These are phyloP conservation scores for Trichosporon sp. DNA, from an alignment of 1,284 basidiomycete species.

Conservation along the genomic window DNA sequence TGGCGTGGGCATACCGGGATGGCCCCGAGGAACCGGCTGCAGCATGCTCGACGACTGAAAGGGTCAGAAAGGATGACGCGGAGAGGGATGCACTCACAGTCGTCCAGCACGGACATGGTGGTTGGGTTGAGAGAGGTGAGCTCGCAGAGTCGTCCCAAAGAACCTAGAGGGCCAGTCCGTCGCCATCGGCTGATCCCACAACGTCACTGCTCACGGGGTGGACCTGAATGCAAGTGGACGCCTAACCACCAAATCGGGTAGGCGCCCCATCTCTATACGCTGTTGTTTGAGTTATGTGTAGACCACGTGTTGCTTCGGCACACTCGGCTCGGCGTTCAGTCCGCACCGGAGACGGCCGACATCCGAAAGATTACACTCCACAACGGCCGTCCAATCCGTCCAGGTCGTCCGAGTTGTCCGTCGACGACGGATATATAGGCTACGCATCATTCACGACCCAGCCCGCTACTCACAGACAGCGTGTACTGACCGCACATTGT, in stretches of 20 bases:
- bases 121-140: not conserved
- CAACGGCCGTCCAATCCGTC: not conserved
- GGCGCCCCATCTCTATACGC: too few species aligned
- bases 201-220: not conserved
- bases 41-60: constrained; percentile 75
- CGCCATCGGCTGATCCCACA: not conserved
- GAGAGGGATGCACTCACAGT: constrained; percentile 59
- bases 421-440: not conserved
- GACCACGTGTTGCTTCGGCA: not conserved
- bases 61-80: not conserved
- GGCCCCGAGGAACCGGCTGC: constrained; percentile 50
- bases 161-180: not conserved
- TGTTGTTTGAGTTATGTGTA: too few species aligned
- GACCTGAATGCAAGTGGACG: not conserved
- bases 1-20: constrained; percentile 30
- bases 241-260: not conserved
- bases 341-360: not conserved
- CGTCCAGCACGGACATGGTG: constrained; percentile 54
- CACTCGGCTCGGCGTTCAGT: not conserved
- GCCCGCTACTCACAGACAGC: not conserved
- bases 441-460: not conserved
- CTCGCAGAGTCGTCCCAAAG: not conserved
- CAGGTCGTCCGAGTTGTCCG: not conserved
- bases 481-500: not conserved
- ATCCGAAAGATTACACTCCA: not conserved